Base-by-base conservation (phyloP, 805 yeast genomes). In the Candida coleopterorum region DNA sequence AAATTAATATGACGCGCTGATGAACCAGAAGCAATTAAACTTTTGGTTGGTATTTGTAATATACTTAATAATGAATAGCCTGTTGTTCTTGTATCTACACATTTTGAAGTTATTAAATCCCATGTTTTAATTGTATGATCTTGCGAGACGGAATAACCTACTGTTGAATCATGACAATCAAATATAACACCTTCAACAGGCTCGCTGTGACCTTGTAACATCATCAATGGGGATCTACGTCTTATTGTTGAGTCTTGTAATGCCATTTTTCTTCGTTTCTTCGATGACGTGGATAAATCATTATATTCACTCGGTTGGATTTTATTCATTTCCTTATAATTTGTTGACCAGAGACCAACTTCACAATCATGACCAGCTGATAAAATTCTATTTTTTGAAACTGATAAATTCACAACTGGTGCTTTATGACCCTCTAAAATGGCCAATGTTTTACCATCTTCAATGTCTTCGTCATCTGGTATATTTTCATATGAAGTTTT, bases 1-100 rank as follows among this genome's bases (percentile, higher is more conserved):
- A 93, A 69, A 37, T 88, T 81, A 45, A 93, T 89, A 60, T 93
- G 97, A 61, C 98, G 82, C n/a, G 97, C 97, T 9, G 96, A 82
- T 1, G 97, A 87, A n/a, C 98, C 98, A 39, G 90, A 77, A 7
- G 89, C 95, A 21, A 93, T 62, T 38, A 93, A 66, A 43, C 85
- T 76, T 36, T 81, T 64, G 34, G 75, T 69, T 6, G 85, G 77
- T 43, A 93, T 67, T 47, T 80, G 80, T 21, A 79, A 68, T 20
- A 89, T 61, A 0, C 96, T 85, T 30, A 89, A 70, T 44, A 93
- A 70, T 9, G 97, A 81, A 59, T 76, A 89, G 10, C 89, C 84
- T 0, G 97, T 88, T 15, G 84, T 75, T 60, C 84, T 81, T 4
- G 97, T 85, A 55, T 88, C 96, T 20, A 93, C 83, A 50, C 87